These are phyloP conservation scores for Sordariomycetes sp. DNA, from an alignment of 2,329 filamentous ascomycete species.

Conservation along the genomic window DNA sequence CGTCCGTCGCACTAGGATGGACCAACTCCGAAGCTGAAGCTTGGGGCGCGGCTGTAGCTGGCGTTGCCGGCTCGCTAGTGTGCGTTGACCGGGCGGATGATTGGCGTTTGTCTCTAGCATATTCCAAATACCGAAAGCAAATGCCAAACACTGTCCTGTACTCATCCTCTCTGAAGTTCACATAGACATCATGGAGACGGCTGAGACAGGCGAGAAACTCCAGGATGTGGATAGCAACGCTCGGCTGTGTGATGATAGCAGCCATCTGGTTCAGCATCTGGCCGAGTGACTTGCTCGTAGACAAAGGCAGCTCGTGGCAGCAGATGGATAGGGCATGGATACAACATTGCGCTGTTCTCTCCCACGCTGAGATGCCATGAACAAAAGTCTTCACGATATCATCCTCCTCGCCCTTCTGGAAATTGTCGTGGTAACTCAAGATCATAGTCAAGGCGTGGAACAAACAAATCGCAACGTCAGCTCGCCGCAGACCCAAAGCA, in stretches of 20 bases:
- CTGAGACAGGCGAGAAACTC: constrained; percentile 91
- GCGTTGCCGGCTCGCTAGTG: constrained; percentile 29
- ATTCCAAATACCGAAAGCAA: constrained; percentile 87
- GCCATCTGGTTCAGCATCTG: constrained; percentile 89
- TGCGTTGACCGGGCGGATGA: constrained; percentile 35
- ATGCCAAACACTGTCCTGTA: constrained; percentile 93
- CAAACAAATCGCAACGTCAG: constrained; percentile 81
- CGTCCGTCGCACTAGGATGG: constrained; percentile 42
- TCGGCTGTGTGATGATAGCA: constrained; percentile 87
- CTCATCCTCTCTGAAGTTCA: constrained; percentile 84
- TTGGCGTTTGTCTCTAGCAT: constrained; percentile 61
- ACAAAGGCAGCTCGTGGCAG: constrained; percentile 85
- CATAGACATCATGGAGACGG: constrained; percentile 72
- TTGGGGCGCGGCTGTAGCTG: constrained; percentile 8
- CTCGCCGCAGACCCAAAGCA: constrained; percentile 71
- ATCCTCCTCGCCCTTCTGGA: constrained; percentile 77
- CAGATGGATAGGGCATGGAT: constrained; percentile 93
- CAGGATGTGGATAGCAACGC: constrained; percentile 87
- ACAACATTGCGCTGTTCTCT: constrained; percentile 81
- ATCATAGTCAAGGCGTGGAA: constrained; percentile 82
- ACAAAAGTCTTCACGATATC: constrained; percentile 83
- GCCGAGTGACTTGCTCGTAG: constrained; percentile 76
- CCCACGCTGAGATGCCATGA: constrained; percentile 73
- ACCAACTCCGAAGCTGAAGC: constrained; percentile 9
- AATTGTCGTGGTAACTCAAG: constrained; percentile 81